Conservation (phyloP, 345 rosid species). For the Salix arbutifolia region DNA sequence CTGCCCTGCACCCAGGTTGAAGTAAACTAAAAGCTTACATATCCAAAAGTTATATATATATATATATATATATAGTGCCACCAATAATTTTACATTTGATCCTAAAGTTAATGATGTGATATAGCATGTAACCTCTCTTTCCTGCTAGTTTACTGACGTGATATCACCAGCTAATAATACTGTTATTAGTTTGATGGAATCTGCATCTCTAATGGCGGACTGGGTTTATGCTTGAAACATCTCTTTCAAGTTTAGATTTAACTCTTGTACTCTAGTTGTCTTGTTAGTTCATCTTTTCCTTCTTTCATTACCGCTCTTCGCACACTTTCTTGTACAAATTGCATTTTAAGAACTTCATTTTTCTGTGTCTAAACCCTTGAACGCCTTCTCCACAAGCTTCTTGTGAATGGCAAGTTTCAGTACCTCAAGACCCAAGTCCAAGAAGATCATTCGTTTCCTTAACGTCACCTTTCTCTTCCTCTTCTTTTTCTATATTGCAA, state of each 20-base stretch:
- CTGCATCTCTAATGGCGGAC: neutral
- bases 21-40: neutral
- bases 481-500: conserved; percentile 26
- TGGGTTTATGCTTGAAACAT: neutral
- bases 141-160: neutral
- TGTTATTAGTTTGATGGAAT: neutral
- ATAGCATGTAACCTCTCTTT: conserved; percentile 2
- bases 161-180: neutral
- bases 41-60: neutral
- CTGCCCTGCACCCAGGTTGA: neutral
- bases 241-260: neutral
- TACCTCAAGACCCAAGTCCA: conserved; percentile 16
- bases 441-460: conserved; percentile 40
- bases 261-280: neutral
- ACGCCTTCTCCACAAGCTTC: conserved; percentile 14
- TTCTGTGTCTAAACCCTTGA: conserved; percentile 14
- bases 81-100: neutral
- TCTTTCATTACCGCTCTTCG: too few relatives aligned
- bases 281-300: neutral
- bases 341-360: conserved; percentile 15
- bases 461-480: conserved; percentile 51
- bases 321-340: neutral
- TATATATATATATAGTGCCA: neutral
- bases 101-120: neutral
- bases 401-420: conserved; percentile 38